Evolutionary conservation across 1,284 basidiomycete genomes (phyloP).

Genomic region (Puccinia coronata): DNA sequence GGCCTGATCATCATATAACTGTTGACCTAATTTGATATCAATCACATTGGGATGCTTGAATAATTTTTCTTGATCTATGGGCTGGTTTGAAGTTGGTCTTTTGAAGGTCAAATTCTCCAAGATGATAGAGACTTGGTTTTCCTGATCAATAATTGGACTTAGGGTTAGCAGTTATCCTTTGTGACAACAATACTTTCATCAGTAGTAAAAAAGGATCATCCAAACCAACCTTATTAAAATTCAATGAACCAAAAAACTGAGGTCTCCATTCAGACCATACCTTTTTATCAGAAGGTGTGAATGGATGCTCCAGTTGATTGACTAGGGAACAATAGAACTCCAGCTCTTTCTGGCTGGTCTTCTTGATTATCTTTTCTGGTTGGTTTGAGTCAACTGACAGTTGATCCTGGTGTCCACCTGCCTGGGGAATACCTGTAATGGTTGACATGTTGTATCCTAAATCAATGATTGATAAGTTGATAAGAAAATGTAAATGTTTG

Average conservation of each 20-base stretch:
- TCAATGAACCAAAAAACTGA: conserved; percentile 17
- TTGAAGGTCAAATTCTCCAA: conserved; percentile 38
- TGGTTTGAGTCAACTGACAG: conserved; percentile 15
- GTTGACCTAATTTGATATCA: conserved; percentile 47
- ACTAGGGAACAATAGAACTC: conserved; percentile 33
- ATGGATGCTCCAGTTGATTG: conserved; percentile 16
- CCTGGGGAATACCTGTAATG: conserved; percentile 1
- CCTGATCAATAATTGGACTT: not conserved
- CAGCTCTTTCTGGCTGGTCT: not conserved
- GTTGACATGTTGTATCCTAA: not conserved
- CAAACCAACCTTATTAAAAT: not conserved
- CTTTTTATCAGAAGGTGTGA: not conserved
- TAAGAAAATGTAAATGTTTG: too few relatives aligned
- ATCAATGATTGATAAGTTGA: not conserved
- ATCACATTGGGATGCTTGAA: conserved; percentile 43
- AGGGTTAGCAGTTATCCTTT: not conserved
- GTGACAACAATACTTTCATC: too few relatives aligned
- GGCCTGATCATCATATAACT: conserved; percentile 41
- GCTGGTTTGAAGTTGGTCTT: not conserved
- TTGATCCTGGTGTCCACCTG: conserved; percentile 36
- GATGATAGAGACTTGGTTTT: not conserved
- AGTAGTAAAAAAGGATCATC: not conserved
- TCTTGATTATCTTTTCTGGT: conserved; percentile 29
- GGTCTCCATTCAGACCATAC: conserved; percentile 32
- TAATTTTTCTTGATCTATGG: not conserved